Percentiles rank a stretch among this genome's conserved stretches.
Evolutionary conservation across 768 basidiomycete species (phyloP).

Genomic region (Mycena polygramma): DNA sequence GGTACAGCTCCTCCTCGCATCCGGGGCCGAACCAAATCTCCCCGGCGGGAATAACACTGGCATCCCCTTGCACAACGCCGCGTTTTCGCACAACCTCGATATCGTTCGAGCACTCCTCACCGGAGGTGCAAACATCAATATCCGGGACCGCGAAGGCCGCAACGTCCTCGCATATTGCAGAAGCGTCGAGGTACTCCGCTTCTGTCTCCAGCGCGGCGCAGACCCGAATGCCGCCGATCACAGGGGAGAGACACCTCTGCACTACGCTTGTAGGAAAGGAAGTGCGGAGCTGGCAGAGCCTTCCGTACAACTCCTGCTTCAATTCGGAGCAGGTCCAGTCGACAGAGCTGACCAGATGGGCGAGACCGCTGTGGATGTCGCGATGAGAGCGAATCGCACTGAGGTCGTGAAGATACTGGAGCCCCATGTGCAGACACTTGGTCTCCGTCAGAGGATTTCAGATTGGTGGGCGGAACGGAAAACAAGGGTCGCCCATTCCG

Average conservation of each 20-base stretch:
- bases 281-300: neutral
- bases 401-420: conserved; percentile 1
- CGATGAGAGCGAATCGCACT: neutral
- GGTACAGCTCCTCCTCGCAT: neutral
- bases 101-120: neutral
- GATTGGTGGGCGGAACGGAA: neutral
- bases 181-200: neutral
- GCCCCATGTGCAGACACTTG: neutral
- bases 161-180: neutral
- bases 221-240: neutral
- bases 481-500: no score
- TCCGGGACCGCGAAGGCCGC: neutral
- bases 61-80: neutral
- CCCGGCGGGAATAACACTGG: no score
- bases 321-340: neutral
- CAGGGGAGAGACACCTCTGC: neutral
- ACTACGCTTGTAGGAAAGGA: no score
- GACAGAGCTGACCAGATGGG: neutral
- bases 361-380: neutral
- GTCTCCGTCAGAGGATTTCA: neutral
- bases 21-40: neutral
- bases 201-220: neutral
- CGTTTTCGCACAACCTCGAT: neutral
- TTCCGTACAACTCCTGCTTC: neutral
- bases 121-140: neutral